Base-by-base conservation (phyloP, 73 alveolate genomes). In the Blepharisma japonicum region DNA sequence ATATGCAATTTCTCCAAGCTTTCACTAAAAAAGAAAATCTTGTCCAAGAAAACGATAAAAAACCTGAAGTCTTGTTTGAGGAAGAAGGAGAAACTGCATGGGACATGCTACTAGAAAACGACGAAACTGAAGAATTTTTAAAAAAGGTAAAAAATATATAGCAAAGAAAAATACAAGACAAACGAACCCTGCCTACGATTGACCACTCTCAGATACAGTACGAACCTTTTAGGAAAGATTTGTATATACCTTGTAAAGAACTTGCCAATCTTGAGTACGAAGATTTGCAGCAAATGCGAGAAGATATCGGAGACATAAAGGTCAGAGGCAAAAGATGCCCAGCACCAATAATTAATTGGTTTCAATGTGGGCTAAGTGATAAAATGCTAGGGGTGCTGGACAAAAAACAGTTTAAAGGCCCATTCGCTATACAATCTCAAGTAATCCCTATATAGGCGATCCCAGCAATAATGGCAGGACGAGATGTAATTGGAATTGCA, bases 401-500 rank as follows among this genome's bases (percentile, higher is more conserved):
- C 55, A 89, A 87, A 85, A 92, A 90, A 83, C 83, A 87, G 55
- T 94, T 95, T 71, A 42, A 71, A 68, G 85, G 85, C 7, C 99
- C 99, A 1, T 91, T 94, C 77, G 98, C 99, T 6, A 95, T 97
- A 54, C 92, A 97, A 87, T 82, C 94, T 85, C 94, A 95, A 83
- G 88, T 61, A 61, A 20, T 61, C 5, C 0, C 14, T 25, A 61
- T 25, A 18, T 61, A 61, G 74, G 46, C 99, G 6, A 67, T 97
- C 38, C 99, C 99, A 6, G 94, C 96, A n/a, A 90, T 95, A 7
- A 95, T 97, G 99, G 71, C 95, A 18, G 99, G 99, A 6, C 83
- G 98, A 78, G 99, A 97, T 87, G 91, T 94, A 14, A 90, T 97
- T 20, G 99, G 99, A 38, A 92, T 97, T 25, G 98, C 99, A n/a